Evolutionary conservation across 257 asterid species (phyloP).

Genomic region (Mentha longifolia): DNA sequence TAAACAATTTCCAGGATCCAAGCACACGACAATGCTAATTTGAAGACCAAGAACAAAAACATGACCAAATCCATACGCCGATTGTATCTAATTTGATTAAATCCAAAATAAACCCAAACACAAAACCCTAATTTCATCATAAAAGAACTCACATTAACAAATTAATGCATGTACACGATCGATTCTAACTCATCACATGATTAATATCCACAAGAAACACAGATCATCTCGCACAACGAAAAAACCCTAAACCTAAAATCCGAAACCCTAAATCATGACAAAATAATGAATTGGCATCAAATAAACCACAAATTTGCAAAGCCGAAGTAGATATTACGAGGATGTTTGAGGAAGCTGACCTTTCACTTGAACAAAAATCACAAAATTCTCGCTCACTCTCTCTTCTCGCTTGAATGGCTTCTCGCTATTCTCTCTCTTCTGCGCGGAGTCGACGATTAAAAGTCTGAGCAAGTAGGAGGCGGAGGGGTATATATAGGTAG

Average conservation of each 20-base stretch:
- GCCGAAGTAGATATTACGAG: no score
- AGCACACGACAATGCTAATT: neutral
- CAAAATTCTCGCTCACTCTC: neutral
- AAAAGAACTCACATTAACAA: neutral
- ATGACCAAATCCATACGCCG: neutral
- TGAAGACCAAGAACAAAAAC: neutral
- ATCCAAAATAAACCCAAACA: neutral
- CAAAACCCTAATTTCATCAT: conserved; percentile 3
- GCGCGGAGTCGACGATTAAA: conserved; percentile 26
- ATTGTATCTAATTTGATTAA: neutral
- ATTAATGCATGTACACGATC: neutral
- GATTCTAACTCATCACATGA: no score
- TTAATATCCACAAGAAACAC: neutral
- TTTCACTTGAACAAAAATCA: neutral
- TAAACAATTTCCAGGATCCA: neutral
- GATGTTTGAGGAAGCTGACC: conserved; percentile 30
- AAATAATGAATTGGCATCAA: neutral
- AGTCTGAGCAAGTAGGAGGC: neutral
- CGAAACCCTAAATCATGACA: neutral
- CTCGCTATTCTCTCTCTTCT: neutral
- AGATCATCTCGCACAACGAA: neutral
- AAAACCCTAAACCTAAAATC: conserved; percentile 24
- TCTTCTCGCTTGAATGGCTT: neutral
- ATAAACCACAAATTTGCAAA: neutral
- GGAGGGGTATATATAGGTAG: conserved; percentile 43